These are phyloP conservation scores for Aspergillus heteromorphus DNA, from an alignment of 495 filamentous ascomycete species.

Conservation along the genomic window DNA sequence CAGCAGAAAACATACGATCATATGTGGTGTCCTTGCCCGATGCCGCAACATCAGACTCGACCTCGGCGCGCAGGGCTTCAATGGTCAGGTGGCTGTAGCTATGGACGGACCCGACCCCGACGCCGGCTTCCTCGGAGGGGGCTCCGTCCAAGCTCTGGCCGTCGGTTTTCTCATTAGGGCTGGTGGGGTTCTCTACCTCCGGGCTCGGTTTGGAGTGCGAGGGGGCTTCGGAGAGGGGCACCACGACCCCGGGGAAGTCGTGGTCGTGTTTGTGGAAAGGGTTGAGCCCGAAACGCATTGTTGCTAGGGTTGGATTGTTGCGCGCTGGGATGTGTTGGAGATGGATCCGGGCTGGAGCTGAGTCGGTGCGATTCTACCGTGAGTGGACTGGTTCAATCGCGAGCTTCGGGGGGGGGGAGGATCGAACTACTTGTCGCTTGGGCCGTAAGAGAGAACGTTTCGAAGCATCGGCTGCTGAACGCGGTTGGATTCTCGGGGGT, in stretches of 20 bases:
- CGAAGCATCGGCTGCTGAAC: neutral
- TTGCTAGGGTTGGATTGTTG: constrained; percentile 17
- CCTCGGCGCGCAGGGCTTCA: constrained; percentile 43
- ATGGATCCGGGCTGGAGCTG: neutral
- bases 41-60: constrained; percentile 40
- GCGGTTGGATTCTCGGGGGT: neutral
- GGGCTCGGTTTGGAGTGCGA: constrained; percentile 23
- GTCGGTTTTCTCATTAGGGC: constrained; percentile 20
- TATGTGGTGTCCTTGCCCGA: constrained; percentile 46
- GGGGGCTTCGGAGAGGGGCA: constrained; percentile 43
- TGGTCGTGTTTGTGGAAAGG: constrained; percentile 48
- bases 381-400: neutral
- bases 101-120: constrained; percentile 20
- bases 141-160: constrained; percentile 27
- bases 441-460: neutral
- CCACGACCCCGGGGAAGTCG: constrained; percentile 47
- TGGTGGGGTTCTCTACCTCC: constrained; percentile 24
- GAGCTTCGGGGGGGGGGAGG: neutral
- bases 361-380: neutral
- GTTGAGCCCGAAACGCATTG: constrained; percentile 35
- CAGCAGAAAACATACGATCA: constrained; percentile 44
- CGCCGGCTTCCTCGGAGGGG: constrained; percentile 29
- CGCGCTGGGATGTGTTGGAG: constrained; percentile 17
- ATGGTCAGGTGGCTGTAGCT: constrained; percentile 35
- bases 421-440: constrained; percentile 7